Base-by-base conservation (phyloP, 495 filamentous ascomycete species). In the Durotheca rogersii region DNA sequence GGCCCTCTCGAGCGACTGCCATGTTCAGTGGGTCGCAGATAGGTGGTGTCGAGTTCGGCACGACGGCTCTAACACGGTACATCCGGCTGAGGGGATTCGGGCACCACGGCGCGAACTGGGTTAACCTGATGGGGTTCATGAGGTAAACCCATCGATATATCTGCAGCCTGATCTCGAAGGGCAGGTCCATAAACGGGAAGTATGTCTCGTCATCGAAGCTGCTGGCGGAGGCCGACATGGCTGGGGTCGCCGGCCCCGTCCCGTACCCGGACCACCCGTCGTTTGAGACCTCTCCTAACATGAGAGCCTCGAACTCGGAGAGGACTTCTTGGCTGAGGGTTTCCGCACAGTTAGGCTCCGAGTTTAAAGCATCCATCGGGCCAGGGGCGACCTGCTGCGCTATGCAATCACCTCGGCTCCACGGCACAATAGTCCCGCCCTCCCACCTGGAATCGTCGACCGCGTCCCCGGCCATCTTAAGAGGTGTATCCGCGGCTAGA, bases 381-480 rank as follows among this genome's bases (percentile, higher is more conserved):
- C 12, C 20, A 1, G 41, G 18, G 16, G 30, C 7, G 19, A 33
- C 34, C 27, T 19, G 31, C 2, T 14, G 32, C 12, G 21, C 19
- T 34, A 9, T 31, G 30, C 27, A 36, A 7, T 25, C 27, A 12
- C 6, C 20, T 10, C 19, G 14, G 16, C 29, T 23, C 56, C 50
- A 54, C n/a, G 56, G 41, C n/a, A 43, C 41, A 56, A 62, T 10
- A 47, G 62, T 47, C 43, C 61, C 30, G 18, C 58, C 16, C 59
- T 73, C 37, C 63, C 65, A 31, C 58, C 52, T 15, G 68, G 66
- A 9, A 69, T 69, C 19, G 61, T 77, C 36, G 45, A 72, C 2
- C 72, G 66, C 1, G 71, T 71, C 9, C 54, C 15, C 31, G 32
- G 21, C 2, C 56, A 54, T 53, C 15, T 32, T 32, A 18, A 3